Evolutionary conservation across 2,329 filamentous ascomycete genomes (phyloP), one percentile per base, ranked within the genome.

Genomic region (Lecanicillium sp.): DNA sequence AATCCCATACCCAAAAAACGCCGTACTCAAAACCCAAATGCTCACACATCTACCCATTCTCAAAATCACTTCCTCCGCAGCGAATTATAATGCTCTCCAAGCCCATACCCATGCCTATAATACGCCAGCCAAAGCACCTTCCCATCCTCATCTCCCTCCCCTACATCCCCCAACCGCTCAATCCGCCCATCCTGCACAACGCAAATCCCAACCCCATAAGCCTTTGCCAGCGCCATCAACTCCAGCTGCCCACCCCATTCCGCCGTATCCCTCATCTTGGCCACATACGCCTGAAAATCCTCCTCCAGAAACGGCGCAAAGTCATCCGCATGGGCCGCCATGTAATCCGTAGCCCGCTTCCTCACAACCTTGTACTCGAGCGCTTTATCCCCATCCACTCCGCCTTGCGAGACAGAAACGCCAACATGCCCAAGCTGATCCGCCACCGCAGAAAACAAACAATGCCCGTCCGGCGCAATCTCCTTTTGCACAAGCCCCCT

Each of bases 81-180:
- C 38, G 89, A 94, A 58, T 98, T 98, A 63, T 98, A 98, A 64
- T 98, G 92, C 66, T 96, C 92, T 11, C 92, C 92, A 35, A 98
- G 67, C 2, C 90, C 90, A 59, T 94, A 96, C 35, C 85, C 86
- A 65, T 95, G 88, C 51, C 85, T 75, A 62, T 96, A 96, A 61
- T 96, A 98, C 27, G 88, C 90, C 60, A 98, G 60, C 90, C 92
- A 96, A 36, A 94, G 28, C 28, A 51, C 53, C 51, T 56, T 72
- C 48, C 65, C 61, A 4, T 60, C 63, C 19, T 25, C 22, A 7
- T 11, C 22, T 7, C 11, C 22, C 22, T 25, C 22, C 6, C 11
- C 22, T 11, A 25, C 22, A 11, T 60, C 55, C 13, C 63, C 68
- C 45, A 96, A 85, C 48, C 75, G 81, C 57, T 94, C 86, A 41